Base-by-base conservation (phyloP, 768 basidiomycete species). In the Pulveroboletus sp. region DNA sequence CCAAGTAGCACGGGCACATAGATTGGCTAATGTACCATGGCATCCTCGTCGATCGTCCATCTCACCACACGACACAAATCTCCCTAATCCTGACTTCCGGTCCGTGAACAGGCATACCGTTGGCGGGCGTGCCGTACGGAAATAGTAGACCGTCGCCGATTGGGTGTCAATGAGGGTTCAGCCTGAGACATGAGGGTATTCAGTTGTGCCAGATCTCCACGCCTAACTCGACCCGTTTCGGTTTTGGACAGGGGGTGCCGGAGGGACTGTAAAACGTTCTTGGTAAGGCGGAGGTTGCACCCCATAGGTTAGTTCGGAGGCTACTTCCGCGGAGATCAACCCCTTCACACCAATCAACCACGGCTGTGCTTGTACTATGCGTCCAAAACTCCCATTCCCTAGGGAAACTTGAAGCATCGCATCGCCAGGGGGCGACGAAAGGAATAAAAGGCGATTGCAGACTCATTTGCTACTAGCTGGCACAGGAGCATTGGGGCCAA, bases 301-400 rank as follows among this genome's bases (percentile, higher is more conserved):
- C 48, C 61, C 61, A 11, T 57, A 66, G 13, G 51, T 32, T 35
- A 54, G 18, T 0, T 5, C 26, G 1, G 62, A 62, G 0, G 58
- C 62, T 35, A 58, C 35, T 27, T 64, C 50, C 1, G 51, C 56
- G 33, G 65, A 64, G 4, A 66, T 24, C 43, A 64, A 15, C 7
- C 65, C 62, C n/a, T 51, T 64, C 8, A 66, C 56, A 3, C 62
- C 62, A 17, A 63, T 6, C 0, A 64, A 14, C 62, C 62, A 63
- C 0, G 62, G 62, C 4, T 64, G 49, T 6, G 56, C 56, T 0
- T 39, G 43, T 4, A 53, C 47, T 24, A 61, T 51, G 5, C 55
- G 50, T 17, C 56, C 65, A 18, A 56, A 58, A 8, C 14, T 5
- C 3, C 53, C 62, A 26, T 64, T n/a, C n/a, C n/a, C n/a, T n/a